Base-by-base conservation (phyloP, 1,139 yeast species). In the Casaregolazyma suthepensis region DNA sequence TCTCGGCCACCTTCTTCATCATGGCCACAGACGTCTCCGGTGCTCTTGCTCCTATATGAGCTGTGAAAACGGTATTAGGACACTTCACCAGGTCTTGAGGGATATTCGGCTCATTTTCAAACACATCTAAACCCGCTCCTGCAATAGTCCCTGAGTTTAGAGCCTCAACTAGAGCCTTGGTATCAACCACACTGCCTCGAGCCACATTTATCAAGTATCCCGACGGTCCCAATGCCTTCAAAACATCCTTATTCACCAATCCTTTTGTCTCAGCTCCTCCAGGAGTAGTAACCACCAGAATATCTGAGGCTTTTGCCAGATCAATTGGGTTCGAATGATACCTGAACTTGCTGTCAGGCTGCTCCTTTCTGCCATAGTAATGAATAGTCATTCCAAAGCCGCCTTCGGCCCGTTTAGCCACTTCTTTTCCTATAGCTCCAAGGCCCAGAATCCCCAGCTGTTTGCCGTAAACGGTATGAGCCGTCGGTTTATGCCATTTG, bases 61-160 rank as follows among this genome's bases (percentile, higher is more conserved):
- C 96, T 15, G 88, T 79, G 51, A 85, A 69, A 0, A 84, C 72
- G 15, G 85, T 88, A 67, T 87, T 88, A 64, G 81, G 76, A 62
- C 94, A 75, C 10, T 71, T 70, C 37, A 79, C 62, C 51, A 85
- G 75, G 29, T 73, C 80, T 15, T 75, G 75, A 58, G 80, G 76
- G n/a, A 85, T 75, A 1, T 57, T 53, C 2, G 90, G 90, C 67
- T 89, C 96, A 43, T 77, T 67, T 61, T 82, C 86, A 68, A 75
- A 87, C 5, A 89, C 96, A 63, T 89, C 96, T 46, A 88, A 71
- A 0, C 96, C 97, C n/a, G 85, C 93, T 63, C 83, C 80, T 22
- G 77, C 69, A 2, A 90, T 75, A 56, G 85, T 82, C 1, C 94
- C 95, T 3, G 75, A 65, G 57, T 82, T 76, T 55, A 90, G 74